phyloP scores from a whole-genome alignment of 441 rosid genomes.

The Euphorbia schlechtendalii region DNA sequence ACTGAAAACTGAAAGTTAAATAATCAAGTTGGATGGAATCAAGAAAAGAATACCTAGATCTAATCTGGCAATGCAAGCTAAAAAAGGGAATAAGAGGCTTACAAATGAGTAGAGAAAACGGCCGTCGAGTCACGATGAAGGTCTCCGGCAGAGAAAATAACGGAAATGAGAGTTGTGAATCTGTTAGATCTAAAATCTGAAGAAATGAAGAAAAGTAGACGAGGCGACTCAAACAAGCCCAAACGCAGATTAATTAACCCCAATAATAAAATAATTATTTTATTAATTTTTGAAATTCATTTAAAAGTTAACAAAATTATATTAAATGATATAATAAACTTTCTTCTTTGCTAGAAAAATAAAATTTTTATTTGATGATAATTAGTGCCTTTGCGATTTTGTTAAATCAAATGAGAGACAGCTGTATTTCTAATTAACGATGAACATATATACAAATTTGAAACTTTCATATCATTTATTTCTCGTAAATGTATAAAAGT shows the following conservation, averaged over 20 bases:
- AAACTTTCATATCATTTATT: too few species aligned
- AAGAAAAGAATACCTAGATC: slow-evolving; percentile 4
- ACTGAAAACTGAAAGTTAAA: neutral
- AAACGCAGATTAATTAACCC: neutral
- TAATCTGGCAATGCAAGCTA: neutral
- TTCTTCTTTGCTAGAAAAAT: too few species aligned
- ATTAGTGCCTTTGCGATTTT: too few species aligned
- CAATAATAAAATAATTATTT: too few species aligned
- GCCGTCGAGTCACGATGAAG: neutral
- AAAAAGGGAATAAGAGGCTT: neutral
- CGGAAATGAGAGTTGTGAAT: neutral
- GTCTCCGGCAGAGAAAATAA: neutral
- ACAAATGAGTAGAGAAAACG: slow-evolving; percentile 2
- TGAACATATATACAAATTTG: too few species aligned
- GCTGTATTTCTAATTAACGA: too few species aligned
- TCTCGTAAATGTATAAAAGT: too few species aligned
- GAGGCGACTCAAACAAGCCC: neutral
- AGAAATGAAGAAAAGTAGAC: slow-evolving; percentile 3
- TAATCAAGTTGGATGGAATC: neutral
- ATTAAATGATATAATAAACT: too few species aligned
- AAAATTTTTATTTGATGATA: too few species aligned
- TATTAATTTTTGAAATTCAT: too few species aligned
- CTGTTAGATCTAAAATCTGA: slow-evolving; percentile 7
- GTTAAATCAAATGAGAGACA: too few species aligned
- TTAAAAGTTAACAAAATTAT: too few species aligned